Conservation (phyloP, 768 basidiomycete species). For the Calvatia gigantea region DNA sequence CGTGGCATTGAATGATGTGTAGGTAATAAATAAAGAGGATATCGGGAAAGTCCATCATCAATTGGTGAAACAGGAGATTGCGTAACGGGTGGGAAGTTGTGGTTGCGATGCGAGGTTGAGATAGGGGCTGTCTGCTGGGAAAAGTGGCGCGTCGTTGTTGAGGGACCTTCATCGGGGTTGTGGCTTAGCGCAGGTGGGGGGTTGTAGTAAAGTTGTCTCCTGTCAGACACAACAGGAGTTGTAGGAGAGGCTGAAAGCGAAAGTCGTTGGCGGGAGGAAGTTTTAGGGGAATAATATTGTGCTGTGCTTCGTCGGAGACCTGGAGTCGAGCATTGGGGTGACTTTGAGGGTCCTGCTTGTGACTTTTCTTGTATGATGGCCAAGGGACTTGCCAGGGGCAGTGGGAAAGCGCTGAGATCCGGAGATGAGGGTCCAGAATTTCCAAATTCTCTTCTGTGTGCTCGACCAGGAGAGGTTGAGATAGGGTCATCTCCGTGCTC, state of each 20-base stretch:
- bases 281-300: background rate
- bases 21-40: slow-evolving; percentile 3
- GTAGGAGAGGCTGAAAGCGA: background rate
- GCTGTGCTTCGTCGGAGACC: slow-evolving; percentile 2
- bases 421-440: background rate
- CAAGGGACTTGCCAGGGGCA: background rate
- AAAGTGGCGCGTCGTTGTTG: background rate
- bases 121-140: background rate
- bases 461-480: background rate
- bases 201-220: background rate
- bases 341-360: background rate
- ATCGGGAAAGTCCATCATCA: slow-evolving; percentile 6
- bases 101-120: background rate
- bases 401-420: background rate
- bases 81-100: background rate
- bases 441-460: slow-evolving; percentile 6
- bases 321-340: background rate
- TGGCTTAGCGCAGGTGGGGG: background rate
- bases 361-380: background rate
- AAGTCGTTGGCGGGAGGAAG: background rate
- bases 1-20: background rate
- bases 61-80: background rate
- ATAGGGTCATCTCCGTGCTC: background rate
- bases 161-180: background rate
- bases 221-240: background rate